These are phyloP conservation scores for Eutypa lata DNA, from an alignment of 2,329 filamentous ascomycete species.

Conservation along the genomic window DNA sequence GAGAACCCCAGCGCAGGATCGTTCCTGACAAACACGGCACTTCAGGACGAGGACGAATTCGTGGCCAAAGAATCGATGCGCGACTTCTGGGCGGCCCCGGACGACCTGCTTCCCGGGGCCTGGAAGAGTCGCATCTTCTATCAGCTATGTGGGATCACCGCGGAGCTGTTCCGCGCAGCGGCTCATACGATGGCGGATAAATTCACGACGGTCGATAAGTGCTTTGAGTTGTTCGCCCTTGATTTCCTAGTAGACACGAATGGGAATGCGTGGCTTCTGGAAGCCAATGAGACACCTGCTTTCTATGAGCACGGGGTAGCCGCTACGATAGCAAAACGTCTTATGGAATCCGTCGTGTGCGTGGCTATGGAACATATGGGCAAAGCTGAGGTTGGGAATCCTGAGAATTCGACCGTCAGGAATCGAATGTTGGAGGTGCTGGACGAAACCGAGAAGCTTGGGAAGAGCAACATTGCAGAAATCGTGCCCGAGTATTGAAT, in stretches of 20 bases:
- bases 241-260: conserved; percentile 33
- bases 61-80: conserved; percentile 31
- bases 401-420: conserved; percentile 8
- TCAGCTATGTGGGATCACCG: conserved; percentile 31
- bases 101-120: conserved; percentile 25
- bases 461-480: conserved; percentile 26
- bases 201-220: conserved; percentile 33
- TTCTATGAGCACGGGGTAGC: conserved; percentile 34
- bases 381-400: conserved; percentile 7
- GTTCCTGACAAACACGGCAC: conserved; percentile 35
- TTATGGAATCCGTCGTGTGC: conserved; percentile 35
- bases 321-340: conserved; percentile 27
- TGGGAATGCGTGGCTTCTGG: conserved; percentile 32
- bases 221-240: conserved; percentile 35
- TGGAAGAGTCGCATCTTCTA: conserved; percentile 33
- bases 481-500: conserved; percentile 16
- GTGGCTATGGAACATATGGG: conserved; percentile 34
- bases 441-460: conserved; percentile 25
- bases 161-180: conserved; percentile 32
- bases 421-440: conserved; percentile 22
- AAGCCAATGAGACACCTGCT: conserved; percentile 36
- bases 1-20: conserved; percentile 29
- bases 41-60: conserved; percentile 34
- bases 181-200: conserved; percentile 36
- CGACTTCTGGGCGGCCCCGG: conserved; percentile 27